Evolutionary conservation across 2,329 filamentous ascomycete species (phyloP).

Genomic region (Diaporthe amygdali): DNA sequence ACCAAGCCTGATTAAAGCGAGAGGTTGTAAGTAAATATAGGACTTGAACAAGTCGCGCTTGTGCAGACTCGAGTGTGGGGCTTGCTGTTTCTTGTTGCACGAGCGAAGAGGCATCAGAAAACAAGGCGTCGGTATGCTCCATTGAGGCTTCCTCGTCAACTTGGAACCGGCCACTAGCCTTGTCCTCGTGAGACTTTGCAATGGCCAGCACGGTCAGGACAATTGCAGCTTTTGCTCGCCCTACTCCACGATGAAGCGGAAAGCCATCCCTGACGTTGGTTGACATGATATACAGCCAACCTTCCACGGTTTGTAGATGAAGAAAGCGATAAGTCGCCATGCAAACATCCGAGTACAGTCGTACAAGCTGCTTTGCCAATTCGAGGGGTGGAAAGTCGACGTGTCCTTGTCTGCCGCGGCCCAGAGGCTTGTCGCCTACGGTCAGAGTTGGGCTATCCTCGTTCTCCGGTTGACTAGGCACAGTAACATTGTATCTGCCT

Average conservation of each 20-base stretch:
- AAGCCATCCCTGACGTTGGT: not conserved
- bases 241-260: not conserved
- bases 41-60: constrained; percentile 61
- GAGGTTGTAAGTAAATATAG: constrained; percentile 63
- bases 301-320: not conserved
- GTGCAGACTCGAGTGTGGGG: constrained; percentile 59
- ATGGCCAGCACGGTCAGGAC: not conserved
- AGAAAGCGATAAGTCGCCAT: constrained; percentile 4
- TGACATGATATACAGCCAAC: not conserved
- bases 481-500: not conserved
- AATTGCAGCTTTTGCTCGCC: not conserved
- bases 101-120: constrained; percentile 41
- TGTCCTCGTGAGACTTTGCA: not conserved
- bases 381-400: not conserved
- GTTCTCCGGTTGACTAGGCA: constrained; percentile 31
- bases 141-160: constrained; percentile 9
- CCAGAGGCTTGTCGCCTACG: not conserved
- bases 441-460: constrained; percentile 4
- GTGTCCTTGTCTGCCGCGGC: constrained; percentile 31
- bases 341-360: not conserved
- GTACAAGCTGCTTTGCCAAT: not conserved
- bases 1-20: constrained; percentile 65
- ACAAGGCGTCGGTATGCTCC: constrained; percentile 27
- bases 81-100: constrained; percentile 44
- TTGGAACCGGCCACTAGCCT: not conserved